Evolutionary conservation across 2,329 filamentous ascomycete species (phyloP).

Genomic region (Neofusicoccum umdonicola): DNA sequence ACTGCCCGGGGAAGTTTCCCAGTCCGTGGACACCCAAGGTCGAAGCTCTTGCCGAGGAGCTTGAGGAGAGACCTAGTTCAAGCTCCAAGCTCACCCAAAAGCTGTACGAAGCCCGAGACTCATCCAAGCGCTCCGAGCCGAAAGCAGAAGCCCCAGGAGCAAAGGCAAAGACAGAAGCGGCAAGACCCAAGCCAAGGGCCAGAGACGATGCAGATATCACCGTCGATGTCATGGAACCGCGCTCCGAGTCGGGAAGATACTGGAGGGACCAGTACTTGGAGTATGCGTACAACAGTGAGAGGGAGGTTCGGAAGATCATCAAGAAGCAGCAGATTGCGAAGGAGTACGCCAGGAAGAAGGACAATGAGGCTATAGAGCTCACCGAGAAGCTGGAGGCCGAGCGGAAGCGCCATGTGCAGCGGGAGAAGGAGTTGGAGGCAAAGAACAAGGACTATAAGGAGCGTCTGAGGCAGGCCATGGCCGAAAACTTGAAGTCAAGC

Average conservation of each 20-base stretch:
- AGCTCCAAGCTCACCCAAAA: constrained; percentile 45
- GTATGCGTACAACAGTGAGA: constrained; percentile 69
- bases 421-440: constrained; percentile 64
- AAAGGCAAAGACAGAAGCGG: constrained; percentile 19
- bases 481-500: constrained; percentile 31
- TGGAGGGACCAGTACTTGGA: constrained; percentile 77
- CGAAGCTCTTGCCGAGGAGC: constrained; percentile 26
- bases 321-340: constrained; percentile 78
- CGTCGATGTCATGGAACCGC: constrained; percentile 69
- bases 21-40: constrained; percentile 50
- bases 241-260: constrained; percentile 72
- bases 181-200: constrained; percentile 20
- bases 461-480: constrained; percentile 32
- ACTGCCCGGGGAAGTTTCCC: constrained; percentile 49
- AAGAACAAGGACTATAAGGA: constrained; percentile 51
- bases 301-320: constrained; percentile 73
- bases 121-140: constrained; percentile 32
- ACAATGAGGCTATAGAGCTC: constrained; percentile 66
- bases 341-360: constrained; percentile 75
- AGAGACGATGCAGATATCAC: constrained; percentile 62
- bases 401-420: constrained; percentile 60
- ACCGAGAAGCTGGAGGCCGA: constrained; percentile 66
- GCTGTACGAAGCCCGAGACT: constrained; percentile 45
- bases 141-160: constrained; percentile 19
- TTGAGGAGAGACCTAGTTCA: constrained; percentile 29